A percentile compares a stretch with the other conserved stretches of the same genome.
Evolutionary conservation across 306 rosid species (phyloP).

Genomic region (Cyamopsis tetragonoloba): DNA sequence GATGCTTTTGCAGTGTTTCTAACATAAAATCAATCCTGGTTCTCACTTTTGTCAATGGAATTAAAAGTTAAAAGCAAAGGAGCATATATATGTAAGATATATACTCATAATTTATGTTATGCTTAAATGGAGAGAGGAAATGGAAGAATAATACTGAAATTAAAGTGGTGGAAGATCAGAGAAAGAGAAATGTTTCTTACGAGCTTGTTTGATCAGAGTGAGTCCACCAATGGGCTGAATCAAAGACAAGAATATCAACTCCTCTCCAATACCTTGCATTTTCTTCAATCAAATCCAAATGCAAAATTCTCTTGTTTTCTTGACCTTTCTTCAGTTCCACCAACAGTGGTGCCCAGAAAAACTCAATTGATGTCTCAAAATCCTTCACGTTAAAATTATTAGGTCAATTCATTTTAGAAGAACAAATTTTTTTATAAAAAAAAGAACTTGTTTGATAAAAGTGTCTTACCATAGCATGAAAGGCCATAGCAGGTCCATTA

Average conservation of each 20-base stretch:
- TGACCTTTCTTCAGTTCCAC: slow-evolving; percentile 66
- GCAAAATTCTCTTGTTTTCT: slow-evolving; percentile 60
- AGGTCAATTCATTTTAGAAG: background rate
- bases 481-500: slow-evolving; percentile 71
- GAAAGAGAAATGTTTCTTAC: slow-evolving; percentile 42
- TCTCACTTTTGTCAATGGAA: too few species aligned
- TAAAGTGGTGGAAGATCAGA: background rate
- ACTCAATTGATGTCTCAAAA: slow-evolving; percentile 76
- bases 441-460: background rate
- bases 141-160: slow-evolving; percentile 1
- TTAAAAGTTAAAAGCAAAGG: background rate
- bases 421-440: too few species aligned
- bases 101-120: background rate
- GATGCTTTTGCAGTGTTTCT: too few species aligned
- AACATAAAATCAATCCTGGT: too few species aligned
- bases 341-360: slow-evolving; percentile 78
- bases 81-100: background rate
- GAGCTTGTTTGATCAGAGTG: slow-evolving; percentile 62
- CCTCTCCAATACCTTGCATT: slow-evolving; percentile 86
- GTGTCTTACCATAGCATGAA: slow-evolving; percentile 68
- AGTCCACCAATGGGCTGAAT: slow-evolving; percentile 98
- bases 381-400: slow-evolving; percentile 42
- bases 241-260: slow-evolving; percentile 76
- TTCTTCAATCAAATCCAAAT: slow-evolving; percentile 78
- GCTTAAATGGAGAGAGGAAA: background rate